phyloP scores from a whole-genome alignment of 345 rosid genomes.

The Adansonia digitata region DNA sequence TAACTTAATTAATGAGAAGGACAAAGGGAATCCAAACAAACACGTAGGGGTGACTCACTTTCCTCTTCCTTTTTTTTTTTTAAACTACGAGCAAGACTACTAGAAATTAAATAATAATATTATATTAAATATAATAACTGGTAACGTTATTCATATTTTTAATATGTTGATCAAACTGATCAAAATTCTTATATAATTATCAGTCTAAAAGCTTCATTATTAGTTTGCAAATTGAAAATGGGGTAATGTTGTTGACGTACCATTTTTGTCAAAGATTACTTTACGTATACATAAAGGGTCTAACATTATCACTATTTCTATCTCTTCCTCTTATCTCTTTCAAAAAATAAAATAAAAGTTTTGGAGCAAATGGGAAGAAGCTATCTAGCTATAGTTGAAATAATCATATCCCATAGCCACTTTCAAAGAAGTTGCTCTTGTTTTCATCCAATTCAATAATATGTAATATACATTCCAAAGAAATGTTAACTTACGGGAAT shows the following conservation, averaged over 20 bases:
- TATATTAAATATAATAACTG: too few relatives aligned
- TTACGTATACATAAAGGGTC: neutral
- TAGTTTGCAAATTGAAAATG: neutral
- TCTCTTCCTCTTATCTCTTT: neutral
- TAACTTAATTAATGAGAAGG: neutral
- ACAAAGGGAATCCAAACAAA: slow-evolving; percentile 1
- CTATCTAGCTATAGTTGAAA: neutral
- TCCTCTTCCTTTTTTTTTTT: neutral
- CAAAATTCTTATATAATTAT: too few relatives aligned
- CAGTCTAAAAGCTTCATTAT: neutral
- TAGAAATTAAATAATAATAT: neutral
- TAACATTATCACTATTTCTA: neutral
- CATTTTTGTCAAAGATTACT: neutral
- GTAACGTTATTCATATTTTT: too few relatives aligned
- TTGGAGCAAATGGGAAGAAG: neutral
- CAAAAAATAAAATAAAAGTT: too few relatives aligned
- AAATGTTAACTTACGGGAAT: neutral
- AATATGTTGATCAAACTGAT: too few relatives aligned
- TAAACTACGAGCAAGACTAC: neutral
- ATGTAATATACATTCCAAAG: neutral
- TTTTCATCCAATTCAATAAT: neutral
- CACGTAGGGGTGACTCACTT: neutral
- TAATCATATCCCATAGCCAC: neutral
- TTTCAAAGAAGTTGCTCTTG: neutral
- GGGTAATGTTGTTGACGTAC: neutral